Percentiles rank a stretch among this genome's conserved stretches.
phyloP scores from a whole-genome alignment of 2,329 filamentous ascomycete species.

The Monilinia vaccinii-corymbosi region DNA sequence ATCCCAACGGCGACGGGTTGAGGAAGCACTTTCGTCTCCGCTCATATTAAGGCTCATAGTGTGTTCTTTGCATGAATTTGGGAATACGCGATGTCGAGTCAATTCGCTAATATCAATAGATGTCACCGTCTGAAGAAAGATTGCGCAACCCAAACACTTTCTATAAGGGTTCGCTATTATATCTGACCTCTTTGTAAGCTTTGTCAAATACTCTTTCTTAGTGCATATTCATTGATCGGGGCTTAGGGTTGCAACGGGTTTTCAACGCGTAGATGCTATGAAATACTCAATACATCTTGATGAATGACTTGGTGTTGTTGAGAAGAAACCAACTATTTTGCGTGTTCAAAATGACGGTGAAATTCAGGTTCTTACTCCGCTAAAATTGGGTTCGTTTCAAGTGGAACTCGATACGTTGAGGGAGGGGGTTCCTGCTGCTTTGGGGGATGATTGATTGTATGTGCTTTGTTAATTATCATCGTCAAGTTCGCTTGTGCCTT shows the following conservation, averaged over 20 bases:
- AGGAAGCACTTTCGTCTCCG: background rate
- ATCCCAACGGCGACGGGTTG: conserved; percentile 1
- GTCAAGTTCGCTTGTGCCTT: background rate
- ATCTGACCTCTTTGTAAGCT: conserved; percentile 5
- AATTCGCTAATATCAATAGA: too few species aligned
- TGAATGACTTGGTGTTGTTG: background rate
- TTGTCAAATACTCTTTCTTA: background rate
- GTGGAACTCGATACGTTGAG: background rate
- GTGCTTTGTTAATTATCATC: background rate
- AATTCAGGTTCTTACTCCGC: background rate
- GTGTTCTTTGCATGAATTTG: background rate
- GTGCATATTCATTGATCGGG: background rate
- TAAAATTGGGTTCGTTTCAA: background rate
- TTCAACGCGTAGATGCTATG: conserved; percentile 6
- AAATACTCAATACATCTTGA: background rate
- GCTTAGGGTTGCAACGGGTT: background rate
- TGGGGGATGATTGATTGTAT: background rate
- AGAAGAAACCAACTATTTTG: background rate
- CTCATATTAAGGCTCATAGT: background rate
- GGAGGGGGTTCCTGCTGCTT: background rate
- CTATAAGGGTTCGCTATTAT: background rate
- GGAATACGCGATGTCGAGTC: background rate
- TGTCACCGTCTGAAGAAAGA: too few species aligned
- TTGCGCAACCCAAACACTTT: too few species aligned
- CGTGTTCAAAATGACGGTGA: background rate